Evolutionary conservation across 1,284 basidiomycete species (phyloP).

Genomic region (Heliocybe sulcata): DNA sequence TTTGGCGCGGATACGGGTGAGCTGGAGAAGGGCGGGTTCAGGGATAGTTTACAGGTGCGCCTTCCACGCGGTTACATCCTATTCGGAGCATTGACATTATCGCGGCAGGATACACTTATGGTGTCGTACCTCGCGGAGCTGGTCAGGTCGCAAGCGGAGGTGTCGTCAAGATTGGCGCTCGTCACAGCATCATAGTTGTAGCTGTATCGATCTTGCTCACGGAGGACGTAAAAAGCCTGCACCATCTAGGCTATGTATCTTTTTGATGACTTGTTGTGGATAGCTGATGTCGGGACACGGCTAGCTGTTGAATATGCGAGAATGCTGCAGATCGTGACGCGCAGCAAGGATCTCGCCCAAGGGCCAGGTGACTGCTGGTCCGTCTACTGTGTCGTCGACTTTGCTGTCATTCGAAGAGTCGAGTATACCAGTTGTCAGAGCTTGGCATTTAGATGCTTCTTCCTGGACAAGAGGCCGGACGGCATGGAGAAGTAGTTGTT

Average conservation of each 20-base stretch:
- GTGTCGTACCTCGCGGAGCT: slow-evolving; percentile 94
- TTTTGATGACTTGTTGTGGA: not conserved
- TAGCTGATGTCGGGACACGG: not conserved
- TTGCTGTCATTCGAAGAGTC: slow-evolving; percentile 15
- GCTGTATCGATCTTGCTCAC: not conserved
- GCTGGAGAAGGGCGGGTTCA: slow-evolving; percentile 69
- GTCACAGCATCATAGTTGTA: slow-evolving; percentile 29
- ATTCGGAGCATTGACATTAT: slow-evolving; percentile 2
- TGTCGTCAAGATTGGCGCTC: slow-evolving; percentile 85
- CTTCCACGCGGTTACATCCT: slow-evolving; percentile 2
- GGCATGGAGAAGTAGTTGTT: slow-evolving; percentile 78
- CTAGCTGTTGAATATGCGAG: slow-evolving; percentile 91
- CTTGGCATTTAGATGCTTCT: slow-evolving; percentile 36
- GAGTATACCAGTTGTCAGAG: slow-evolving; percentile 34
- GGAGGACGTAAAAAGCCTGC: not conserved
- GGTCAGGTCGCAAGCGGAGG: slow-evolving; percentile 90
- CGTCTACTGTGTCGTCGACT: slow-evolving; percentile 30
- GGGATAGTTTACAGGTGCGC: slow-evolving; percentile 64
- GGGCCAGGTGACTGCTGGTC: slow-evolving; percentile 91
- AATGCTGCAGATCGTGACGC: slow-evolving; percentile 92
- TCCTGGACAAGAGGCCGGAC: slow-evolving; percentile 58
- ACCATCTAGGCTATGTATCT: not conserved
- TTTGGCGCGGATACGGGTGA: slow-evolving; percentile 64
- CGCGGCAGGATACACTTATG: slow-evolving; percentile 80
- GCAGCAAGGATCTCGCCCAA: slow-evolving; percentile 90